Evolutionary conservation across 2,329 filamentous ascomycete species (phyloP), one percentile per base, ranked within the genome.

Genomic region (Curvularia verruculosa): DNA sequence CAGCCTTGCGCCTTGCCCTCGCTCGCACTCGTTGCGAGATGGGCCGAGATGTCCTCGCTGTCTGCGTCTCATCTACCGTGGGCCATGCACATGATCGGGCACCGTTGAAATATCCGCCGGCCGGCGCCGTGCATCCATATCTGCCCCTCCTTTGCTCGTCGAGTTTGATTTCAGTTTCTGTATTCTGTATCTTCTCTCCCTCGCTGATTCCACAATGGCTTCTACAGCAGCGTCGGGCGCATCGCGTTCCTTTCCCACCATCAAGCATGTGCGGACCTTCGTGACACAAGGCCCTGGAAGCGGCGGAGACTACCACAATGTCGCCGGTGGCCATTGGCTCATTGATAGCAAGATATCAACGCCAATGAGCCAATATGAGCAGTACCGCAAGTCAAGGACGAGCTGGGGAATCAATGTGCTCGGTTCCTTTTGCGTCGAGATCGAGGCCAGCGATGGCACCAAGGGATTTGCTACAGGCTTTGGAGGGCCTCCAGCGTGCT

Each of bases 401-500:
- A 92, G 88, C 75, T 97, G 92, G 91, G 93, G 93, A 36, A 97
- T 97, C 83, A 97, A 97, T 69, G 92, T 96, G 7, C 81, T 97
- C 24, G 93, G 93, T 1, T 96, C 92, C 0, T 96, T 97, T 79
- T 89, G 92, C 68, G 85, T 97, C 7, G 92, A 96, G 78, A 87
- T 97, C 53, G 91, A 96, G 77, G 90, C 90, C 15, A 88, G 85
- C 7, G 92, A 97, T 81, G 93, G 93, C 64, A 95, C 91, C n/a
- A 90, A 94, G 66, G 93, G 93, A 36, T 95, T 96, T 75, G 93
- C 93, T 3, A 97, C 93, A 26, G 93, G 93, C 15, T 97, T 97
- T 73, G 93, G 93, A 74, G 93, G 93, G 1, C 93, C 93, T 15
- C 93, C 93, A 31, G 93, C 90, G 36, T 96, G 93, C 80, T 97